Conservation (phyloP, 306 rosid genomes). For the Cyamopsis tetragonoloba region DNA sequence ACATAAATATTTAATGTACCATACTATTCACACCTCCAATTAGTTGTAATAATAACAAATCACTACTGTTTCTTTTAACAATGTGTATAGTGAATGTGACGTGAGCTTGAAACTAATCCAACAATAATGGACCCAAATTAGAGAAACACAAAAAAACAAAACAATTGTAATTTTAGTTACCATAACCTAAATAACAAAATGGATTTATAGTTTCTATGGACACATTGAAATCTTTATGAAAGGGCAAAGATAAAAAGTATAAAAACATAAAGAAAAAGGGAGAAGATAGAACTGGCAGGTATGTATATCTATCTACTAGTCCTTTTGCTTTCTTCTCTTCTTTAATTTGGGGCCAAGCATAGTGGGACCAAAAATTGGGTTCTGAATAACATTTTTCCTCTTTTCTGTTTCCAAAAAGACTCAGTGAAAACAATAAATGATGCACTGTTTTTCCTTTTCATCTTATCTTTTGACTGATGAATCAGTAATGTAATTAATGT, state of each 20-base stretch:
- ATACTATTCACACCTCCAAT: no score
- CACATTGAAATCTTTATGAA: slow-evolving; percentile 26
- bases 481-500: neutral
- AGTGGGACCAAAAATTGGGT: slow-evolving; percentile 29
- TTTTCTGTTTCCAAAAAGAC: neutral
- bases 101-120: slow-evolving; percentile 10
- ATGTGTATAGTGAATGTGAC: neutral
- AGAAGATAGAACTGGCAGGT: slow-evolving; percentile 19
- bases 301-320: slow-evolving; percentile 16
- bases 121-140: neutral
- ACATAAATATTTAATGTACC: no score
- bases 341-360: neutral
- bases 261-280: slow-evolving; percentile 19
- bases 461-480: slow-evolving; percentile 12
- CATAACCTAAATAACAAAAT: neutral
- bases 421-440: slow-evolving; percentile 5
- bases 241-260: slow-evolving; percentile 36
- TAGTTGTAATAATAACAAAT: no score
- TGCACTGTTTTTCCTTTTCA: neutral
- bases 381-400: slow-evolving; percentile 3
- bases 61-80: no score
- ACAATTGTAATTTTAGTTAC: neutral
- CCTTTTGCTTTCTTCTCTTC: slow-evolving; percentile 34
- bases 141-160: neutral
- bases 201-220: neutral